Evolutionary conservation across 202 grass and related monocot genomes (phyloP), one percentile per base, ranked within the genome.

Genomic region (Carex arenaria): DNA sequence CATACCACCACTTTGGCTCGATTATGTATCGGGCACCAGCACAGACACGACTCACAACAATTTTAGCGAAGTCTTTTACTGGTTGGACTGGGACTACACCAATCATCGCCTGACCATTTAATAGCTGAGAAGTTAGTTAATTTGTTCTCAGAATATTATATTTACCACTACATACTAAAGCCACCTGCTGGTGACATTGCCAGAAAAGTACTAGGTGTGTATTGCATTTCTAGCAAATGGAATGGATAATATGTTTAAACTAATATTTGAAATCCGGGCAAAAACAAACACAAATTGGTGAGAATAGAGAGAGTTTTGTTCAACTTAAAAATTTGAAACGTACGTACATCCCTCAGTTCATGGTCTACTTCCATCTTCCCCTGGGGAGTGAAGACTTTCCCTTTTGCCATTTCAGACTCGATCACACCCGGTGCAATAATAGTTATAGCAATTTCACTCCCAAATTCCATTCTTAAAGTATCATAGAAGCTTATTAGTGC

Each of bases 321-420:
- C 4, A 56, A 65, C 32, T 32, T 65, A 15, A 4, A 82, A 51
- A 20, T 18, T 36, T 14, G 64, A 67, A 66, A 64, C 89, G 66
- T 72, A 94, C 89, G 66, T 72, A 94, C 89, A 70, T 94, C 87
- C 8, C 89, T 85, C 2, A 52, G 30, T 63, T 82, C 80, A 32
- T 89, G 89, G n/a, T 94, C 85, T 10, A 89, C 85, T 53, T 94
- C 82, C 26, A 87, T 4, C 1, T 28, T 79, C 2, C 92, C 89
- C 1, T 78, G 30, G 18, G 36, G 66, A 1, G 87, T 89, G 23
- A 94, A 70, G 10, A 87, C 67, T 86, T 94, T 91, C 43, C 89
- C 87, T 67, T 89, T 85, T 56, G 85, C 87, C 85, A 91, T 91
- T 85, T 91, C 92, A 4, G 87, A 94, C 62, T 91, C 89, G 20